A percentile compares a stretch with the other conserved stretches of the same genome.
Evolutionary conservation across 768 basidiomycete genomes (phyloP).

Genomic region (Leccinum sublutescens): DNA sequence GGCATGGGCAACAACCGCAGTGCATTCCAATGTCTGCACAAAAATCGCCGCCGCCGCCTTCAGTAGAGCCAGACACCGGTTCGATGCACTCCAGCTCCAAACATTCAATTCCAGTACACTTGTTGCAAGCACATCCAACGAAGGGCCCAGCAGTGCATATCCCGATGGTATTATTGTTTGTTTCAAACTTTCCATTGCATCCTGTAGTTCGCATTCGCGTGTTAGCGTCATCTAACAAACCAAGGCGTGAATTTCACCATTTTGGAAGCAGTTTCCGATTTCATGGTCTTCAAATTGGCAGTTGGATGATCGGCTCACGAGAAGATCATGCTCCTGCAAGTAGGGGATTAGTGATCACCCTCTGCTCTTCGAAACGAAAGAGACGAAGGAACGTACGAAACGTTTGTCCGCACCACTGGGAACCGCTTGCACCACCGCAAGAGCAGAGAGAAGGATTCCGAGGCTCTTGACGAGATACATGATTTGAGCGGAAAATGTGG

Average conservation of each 20-base stretch:
- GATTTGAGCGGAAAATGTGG: too few relatives aligned
- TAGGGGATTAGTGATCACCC: not conserved
- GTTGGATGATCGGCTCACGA: not conserved
- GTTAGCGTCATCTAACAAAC: not conserved
- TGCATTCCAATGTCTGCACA: not conserved
- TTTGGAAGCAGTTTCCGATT: not conserved
- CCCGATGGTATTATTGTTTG: not conserved
- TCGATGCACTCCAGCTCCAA: not conserved
- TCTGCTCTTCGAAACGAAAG: too few relatives aligned
- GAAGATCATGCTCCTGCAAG: not conserved
- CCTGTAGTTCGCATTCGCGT: not conserved
- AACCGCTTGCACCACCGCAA: not conserved
- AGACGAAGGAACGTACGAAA: not conserved
- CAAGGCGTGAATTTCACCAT: not conserved
- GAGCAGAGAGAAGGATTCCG: not conserved
- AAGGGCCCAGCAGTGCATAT: not conserved
- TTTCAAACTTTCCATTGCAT: not conserved
- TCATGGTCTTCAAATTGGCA: not conserved
- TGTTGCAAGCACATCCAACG: not conserved
- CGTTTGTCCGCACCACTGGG: not conserved
- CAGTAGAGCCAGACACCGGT: too few relatives aligned
- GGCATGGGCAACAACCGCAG: not conserved
- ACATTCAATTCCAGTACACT: not conserved
- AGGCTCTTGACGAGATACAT: not conserved
- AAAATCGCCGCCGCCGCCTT: not conserved